Base-by-base conservation (phyloP, 768 basidiomycete genomes). In the Paxillus rubicundulus region DNA sequence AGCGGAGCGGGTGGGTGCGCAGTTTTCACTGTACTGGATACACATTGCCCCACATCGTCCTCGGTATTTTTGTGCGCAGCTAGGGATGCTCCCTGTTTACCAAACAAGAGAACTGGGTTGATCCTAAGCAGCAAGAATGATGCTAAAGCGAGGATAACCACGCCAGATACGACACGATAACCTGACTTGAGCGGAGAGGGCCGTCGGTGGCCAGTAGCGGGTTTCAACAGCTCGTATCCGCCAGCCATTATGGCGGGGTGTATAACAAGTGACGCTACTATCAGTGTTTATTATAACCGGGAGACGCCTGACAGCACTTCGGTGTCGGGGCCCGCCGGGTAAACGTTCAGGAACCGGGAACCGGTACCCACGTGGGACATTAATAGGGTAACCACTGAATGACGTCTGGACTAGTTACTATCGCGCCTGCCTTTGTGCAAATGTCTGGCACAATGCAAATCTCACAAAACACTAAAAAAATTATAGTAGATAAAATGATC, bases 1-100 rank as follows among this genome's bases (percentile, higher is more conserved):
- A 67, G 50, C 3, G 72, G 71, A 2, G 71, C 73, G 9, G 80
- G 78, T 4, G 76, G 72, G 0, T 55, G 59, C 0, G 77, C 77
- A n/a, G 50, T 49, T 13, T 58, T 72, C 17, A 70, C 67, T 4
- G 62, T 46, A 18, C 46, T 49, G 6, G 75, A 47, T 2, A 60
- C 55, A 49, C 79, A 81, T 45, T 72, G 71, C 41, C 62, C 60
- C 21, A 74, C 38, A 27, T 37, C 50, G 46, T 49, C 58, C 5
- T 44, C 56, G 51, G 27, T 32, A 41, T 40, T 13, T 27, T 53
- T 49, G 18, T 49, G 34, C 13, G 8, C 38, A 4, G 10, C 47
- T 13, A 14, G 21, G 13, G 52, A 18, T 13, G 32, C 16, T 7
- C 32, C 36, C 17, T 10, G 44, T 14, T 40, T 48, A 36, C 18